Percentiles rank a stretch among this genome's conserved stretches.
Evolutionary conservation across 441 rosid species (phyloP).

Genomic region (Populus hybrid): DNA sequence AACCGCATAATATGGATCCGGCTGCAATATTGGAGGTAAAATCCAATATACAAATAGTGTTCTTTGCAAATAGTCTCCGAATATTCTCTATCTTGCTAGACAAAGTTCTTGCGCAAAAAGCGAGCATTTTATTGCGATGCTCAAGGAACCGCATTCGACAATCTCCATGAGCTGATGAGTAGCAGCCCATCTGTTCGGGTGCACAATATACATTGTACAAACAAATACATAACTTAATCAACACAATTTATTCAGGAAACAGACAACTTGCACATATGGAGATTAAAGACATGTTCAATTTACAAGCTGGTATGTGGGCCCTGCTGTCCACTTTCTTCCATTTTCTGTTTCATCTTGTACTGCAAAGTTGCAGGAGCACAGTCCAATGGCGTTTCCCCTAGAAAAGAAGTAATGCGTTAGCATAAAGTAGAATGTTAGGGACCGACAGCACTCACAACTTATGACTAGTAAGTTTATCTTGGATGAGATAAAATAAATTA

Average conservation of each 20-base stretch:
- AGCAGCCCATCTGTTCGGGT: not conserved
- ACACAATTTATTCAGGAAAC: conserved; percentile 8
- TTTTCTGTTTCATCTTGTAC: conserved; percentile 74
- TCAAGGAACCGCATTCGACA: conserved; percentile 3
- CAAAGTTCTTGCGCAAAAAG: not conserved
- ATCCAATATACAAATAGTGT: not conserved
- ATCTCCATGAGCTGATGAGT: conserved; percentile 8
- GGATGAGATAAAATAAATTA: not conserved
- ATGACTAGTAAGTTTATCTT: not conserved
- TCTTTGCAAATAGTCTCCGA: not conserved
- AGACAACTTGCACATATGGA: conserved; percentile 13
- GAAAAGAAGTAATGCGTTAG: conserved; percentile 4
- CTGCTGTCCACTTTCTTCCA: conserved; percentile 35
- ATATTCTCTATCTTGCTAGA: not conserved
- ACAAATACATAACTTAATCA: not conserved
- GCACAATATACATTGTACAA: conserved; percentile 9
- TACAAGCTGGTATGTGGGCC: conserved; percentile 3
- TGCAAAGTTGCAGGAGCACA: conserved; percentile 89
- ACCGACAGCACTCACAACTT: not conserved
- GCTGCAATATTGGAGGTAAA: not conserved
- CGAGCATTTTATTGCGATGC: conserved; percentile 11
- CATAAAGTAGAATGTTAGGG: not conserved
- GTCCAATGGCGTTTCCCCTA: conserved; percentile 90
- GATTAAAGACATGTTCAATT: not conserved
- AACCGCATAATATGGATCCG: not conserved